Conservation (phyloP, 1,139 yeast genomes). For the Debaryomycetaceae sp. region DNA sequence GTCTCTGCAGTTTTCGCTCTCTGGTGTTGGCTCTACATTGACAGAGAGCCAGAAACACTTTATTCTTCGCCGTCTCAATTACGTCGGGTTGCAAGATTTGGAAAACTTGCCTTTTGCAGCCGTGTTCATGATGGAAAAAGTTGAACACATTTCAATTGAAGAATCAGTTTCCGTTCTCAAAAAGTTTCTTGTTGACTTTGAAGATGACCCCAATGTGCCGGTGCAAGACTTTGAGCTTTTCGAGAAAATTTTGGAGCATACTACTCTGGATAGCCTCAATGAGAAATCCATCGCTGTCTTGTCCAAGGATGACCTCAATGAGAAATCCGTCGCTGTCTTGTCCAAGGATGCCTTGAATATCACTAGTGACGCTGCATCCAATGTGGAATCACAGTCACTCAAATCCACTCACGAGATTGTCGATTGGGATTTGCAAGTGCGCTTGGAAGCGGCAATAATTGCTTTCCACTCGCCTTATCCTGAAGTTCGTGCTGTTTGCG, state of each 20-base stretch:
- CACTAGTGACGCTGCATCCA: not conserved
- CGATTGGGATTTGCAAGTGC: slow-evolving; percentile 8
- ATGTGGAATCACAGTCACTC: not conserved
- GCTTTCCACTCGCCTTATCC: slow-evolving; percentile 52
- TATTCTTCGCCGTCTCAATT: slow-evolving; percentile 15
- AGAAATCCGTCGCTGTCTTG: not conserved
- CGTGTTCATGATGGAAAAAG: slow-evolving; percentile 20
- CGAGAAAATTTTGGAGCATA: slow-evolving; percentile 3
- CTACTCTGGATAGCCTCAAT: slow-evolving; percentile 1
- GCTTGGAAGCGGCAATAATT: slow-evolving; percentile 16
- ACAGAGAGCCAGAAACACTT: slow-evolving; percentile 13
- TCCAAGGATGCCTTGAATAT: not conserved
- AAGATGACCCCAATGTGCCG: slow-evolving; percentile 13
- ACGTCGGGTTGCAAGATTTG: slow-evolving; percentile 12
- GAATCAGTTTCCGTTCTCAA: slow-evolving; percentile 14
- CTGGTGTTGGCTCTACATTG: slow-evolving; percentile 13
- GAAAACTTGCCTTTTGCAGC: slow-evolving; percentile 18
- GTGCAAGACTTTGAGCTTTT: slow-evolving; percentile 6
- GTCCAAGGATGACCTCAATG: slow-evolving; percentile 1
- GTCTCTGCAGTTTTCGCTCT: slow-evolving; percentile 13
- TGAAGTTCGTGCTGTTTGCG: slow-evolving; percentile 50
- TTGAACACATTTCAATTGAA: slow-evolving; percentile 10
- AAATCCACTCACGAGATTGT: not conserved
- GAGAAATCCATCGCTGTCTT: slow-evolving; percentile 1
- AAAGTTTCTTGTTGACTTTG: slow-evolving; percentile 10